These are phyloP conservation scores for Alternaria sp. DNA, from an alignment of 2,329 filamentous ascomycete genomes.

Conservation along the genomic window DNA sequence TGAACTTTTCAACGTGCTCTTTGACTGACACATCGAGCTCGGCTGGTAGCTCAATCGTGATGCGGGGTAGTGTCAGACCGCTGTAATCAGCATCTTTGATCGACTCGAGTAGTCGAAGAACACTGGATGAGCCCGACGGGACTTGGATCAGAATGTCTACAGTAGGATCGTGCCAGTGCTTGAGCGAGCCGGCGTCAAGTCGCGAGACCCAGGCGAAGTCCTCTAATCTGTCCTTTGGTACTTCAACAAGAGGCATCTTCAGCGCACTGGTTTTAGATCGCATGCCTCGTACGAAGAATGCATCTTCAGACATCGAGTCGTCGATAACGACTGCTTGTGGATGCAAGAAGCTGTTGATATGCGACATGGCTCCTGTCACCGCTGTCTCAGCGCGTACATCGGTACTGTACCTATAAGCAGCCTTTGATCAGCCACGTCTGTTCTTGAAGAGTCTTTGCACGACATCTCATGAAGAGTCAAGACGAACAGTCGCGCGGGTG, in stretches of 20 bases:
- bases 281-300: constrained; percentile 69
- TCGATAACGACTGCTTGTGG: constrained; percentile 81
- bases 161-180: constrained; percentile 76
- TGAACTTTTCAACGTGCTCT: constrained; percentile 67
- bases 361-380: constrained; percentile 68
- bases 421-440: not conserved
- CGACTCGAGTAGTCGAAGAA: constrained; percentile 79
- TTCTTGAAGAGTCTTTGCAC: too few species aligned
- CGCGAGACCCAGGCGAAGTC: constrained; percentile 78
- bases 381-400: constrained; percentile 71
- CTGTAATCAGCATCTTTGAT: constrained; percentile 77
- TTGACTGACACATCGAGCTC: constrained; percentile 70
- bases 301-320: constrained; percentile 68
- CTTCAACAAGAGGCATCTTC: constrained; percentile 71
- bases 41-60: constrained; percentile 84
- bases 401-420: constrained; percentile 59
- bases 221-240: constrained; percentile 69
- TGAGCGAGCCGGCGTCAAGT: constrained; percentile 74
- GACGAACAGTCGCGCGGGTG: not conserved
- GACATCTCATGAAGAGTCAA: too few species aligned
- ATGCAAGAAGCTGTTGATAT: constrained; percentile 75
- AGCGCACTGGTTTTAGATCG: constrained; percentile 60
- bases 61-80: constrained; percentile 69
- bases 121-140: constrained; percentile 71
- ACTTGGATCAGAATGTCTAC: constrained; percentile 88